These are phyloP conservation scores for Rhodotorula sp. DNA, from an alignment of 1,284 basidiomycete genomes.

Conservation along the genomic window DNA sequence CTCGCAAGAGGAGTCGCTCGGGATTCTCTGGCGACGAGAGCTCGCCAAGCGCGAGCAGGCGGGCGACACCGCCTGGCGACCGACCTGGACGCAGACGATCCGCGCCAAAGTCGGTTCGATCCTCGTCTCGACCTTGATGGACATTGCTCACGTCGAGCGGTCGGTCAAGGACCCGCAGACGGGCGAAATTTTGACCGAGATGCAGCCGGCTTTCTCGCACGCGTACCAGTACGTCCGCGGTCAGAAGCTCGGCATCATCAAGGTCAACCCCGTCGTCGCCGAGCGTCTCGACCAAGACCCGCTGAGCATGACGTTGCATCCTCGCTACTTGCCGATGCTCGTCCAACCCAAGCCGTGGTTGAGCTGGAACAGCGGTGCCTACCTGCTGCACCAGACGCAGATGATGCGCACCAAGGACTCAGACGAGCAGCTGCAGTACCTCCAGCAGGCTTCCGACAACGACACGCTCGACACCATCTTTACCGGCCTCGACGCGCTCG, in stretches of 20 bases:
- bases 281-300: slow-evolving; percentile 75
- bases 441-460: slow-evolving; percentile 69
- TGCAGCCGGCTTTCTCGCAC: slow-evolving; percentile 88
- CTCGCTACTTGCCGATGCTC: slow-evolving; percentile 94
- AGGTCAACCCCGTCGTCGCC: slow-evolving; percentile 76
- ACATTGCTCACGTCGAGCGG: slow-evolving; percentile 74
- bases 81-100: slow-evolving; percentile 75
- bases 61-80: slow-evolving; percentile 58
- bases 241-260: slow-evolving; percentile 85
- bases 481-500: slow-evolving; percentile 84
- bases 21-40: slow-evolving; percentile 51
- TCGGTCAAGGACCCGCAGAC: slow-evolving; percentile 60
- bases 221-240: slow-evolving; percentile 91
- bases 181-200: slow-evolving; percentile 60
- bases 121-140: slow-evolving; percentile 78
- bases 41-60: slow-evolving; percentile 38
- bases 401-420: slow-evolving; percentile 94
- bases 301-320: slow-evolving; percentile 75
- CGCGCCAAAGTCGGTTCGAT: slow-evolving; percentile 79
- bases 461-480: slow-evolving; percentile 82
- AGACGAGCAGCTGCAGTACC: slow-evolving; percentile 77
- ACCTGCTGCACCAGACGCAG: slow-evolving; percentile 67
- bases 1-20: slow-evolving; percentile 58
- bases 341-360: slow-evolving; percentile 88
- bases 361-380: slow-evolving; percentile 74